Evolutionary conservation across 2,329 filamentous ascomycete genomes (phyloP), one percentile per base, ranked within the genome.

Genomic region (Verticillium zaregamsianum): DNA sequence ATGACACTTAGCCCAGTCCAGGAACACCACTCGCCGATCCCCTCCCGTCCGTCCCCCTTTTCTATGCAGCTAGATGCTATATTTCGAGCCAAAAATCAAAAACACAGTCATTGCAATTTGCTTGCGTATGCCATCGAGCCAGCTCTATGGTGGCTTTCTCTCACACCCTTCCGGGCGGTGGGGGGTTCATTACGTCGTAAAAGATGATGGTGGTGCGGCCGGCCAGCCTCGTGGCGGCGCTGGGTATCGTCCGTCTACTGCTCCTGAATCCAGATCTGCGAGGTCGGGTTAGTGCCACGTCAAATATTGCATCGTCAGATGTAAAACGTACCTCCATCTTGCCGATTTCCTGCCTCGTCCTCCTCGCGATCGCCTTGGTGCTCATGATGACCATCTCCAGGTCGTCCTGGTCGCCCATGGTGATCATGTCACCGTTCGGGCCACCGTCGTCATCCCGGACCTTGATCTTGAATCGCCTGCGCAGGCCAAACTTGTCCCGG

Each of bases 361-460:
- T 90, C 76, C 82, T 86, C 57, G 90, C 93, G 63, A 80, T 78
- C 58, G 84, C 84, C 74, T 87, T 91, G 7, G 89, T 88, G 56
- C 81, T 84, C 73, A 86, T 84, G 60, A 98, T 82, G 32, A 92
- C 88, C 87, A 97, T 91, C 58, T 98, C 93, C 65, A 97, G 77
- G 78, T 99, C 95, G 71, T 99, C 95, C 75, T 97, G 92, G 74
- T 99, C 95, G 33, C 90, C 93, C 86, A 99, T 90, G 35, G 94
- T 97, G 71, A 99, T 96, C 90, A 97, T 94, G 71, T 98, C 94
- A 3, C 90, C 90, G 61, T 89, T 82, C 0, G 85, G 84, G 63
- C 80, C 76, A 67, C 92, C 90, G 12, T 52, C 45, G 68, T 98
- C 95, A 66, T 96, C 92, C 70, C 85, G 86, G 68, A 93, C 86